phyloP scores from a whole-genome alignment of 1,284 basidiomycete species.

The Moniliophthora roreri region DNA sequence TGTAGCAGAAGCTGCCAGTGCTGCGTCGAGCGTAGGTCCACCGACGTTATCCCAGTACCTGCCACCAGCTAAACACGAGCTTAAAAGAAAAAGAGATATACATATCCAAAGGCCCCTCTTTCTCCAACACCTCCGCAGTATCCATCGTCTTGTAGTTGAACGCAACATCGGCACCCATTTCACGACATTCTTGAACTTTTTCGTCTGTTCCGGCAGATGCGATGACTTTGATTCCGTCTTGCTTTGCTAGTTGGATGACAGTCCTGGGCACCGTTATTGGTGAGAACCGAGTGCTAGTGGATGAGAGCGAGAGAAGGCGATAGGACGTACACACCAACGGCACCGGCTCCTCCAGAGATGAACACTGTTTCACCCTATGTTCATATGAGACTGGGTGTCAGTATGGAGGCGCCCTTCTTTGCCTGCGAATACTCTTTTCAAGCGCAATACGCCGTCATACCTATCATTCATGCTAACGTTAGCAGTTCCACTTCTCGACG shows the following conservation, averaged over 20 bases:
- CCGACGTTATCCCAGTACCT: constrained; percentile 42
- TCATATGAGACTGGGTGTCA: not conserved
- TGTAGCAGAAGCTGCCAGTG: constrained; percentile 17
- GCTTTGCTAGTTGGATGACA: constrained; percentile 62
- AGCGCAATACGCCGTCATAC: constrained; percentile 39
- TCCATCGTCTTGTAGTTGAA: constrained; percentile 73
- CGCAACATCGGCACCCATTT: constrained; percentile 66
- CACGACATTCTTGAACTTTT: constrained; percentile 65
- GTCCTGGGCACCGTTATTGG: constrained; percentile 21
- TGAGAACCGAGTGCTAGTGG: too few species aligned
- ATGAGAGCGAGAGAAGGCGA: too few species aligned
- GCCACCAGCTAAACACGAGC: not conserved
- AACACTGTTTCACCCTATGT: constrained; percentile 54
- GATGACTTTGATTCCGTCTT: constrained; percentile 66
- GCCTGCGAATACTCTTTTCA: constrained; percentile 39
- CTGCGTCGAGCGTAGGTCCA: constrained; percentile 24
- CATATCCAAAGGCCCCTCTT: constrained; percentile 58
- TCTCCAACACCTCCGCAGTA: constrained; percentile 51
- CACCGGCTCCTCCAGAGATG: constrained; percentile 58
- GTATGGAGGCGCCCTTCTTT: constrained; percentile 29
- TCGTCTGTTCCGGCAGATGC: constrained; percentile 72
- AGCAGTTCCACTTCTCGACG: not conserved
- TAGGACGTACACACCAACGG: constrained; percentile 43
- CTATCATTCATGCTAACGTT: not conserved
- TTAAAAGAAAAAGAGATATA: constrained; percentile 28